A percentile compares a stretch with the other conserved stretches of the same genome.
phyloP scores from a whole-genome alignment of 2,329 filamentous ascomycete genomes.

The Cladosporium sp. region DNA sequence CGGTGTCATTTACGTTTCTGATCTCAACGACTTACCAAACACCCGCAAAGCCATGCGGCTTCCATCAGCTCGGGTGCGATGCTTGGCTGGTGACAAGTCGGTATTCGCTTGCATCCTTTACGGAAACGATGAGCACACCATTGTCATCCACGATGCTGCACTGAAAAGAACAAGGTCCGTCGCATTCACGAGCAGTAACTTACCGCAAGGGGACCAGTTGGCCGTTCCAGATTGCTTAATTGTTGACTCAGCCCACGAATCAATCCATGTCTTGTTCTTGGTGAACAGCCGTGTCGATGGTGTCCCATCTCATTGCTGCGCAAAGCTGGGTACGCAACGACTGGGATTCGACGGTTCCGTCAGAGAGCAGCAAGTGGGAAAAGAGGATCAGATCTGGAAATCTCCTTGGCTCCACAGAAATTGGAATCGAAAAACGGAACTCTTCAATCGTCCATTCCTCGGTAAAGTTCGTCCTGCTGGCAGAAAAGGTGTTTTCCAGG shows the following conservation, averaged over 20 bases:
- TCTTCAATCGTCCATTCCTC: background rate
- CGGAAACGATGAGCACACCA: background rate
- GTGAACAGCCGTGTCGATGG: background rate
- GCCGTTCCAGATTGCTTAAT: background rate
- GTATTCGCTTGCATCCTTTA: background rate
- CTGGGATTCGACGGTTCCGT: background rate
- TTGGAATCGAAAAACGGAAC: background rate
- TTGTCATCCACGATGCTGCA: background rate
- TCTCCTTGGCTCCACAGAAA: no score
- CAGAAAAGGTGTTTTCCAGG: background rate
- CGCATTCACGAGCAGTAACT: background rate
- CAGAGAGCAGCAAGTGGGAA: no score
- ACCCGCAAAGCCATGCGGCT: background rate
- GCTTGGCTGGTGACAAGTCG: background rate
- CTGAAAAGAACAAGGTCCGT: background rate
- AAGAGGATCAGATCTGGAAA: no score
- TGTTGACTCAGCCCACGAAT: background rate
- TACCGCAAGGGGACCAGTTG: background rate
- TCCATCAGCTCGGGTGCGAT: background rate
- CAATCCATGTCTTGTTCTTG: background rate
- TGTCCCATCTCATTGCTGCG: background rate
- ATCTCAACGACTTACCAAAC: background rate
- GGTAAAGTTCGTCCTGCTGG: background rate
- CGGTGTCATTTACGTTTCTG: slow-evolving; percentile 13
- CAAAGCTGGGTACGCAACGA: background rate